Conservation (phyloP, 2,329 filamentous ascomycete genomes). For the Alternaria conjuncta region DNA sequence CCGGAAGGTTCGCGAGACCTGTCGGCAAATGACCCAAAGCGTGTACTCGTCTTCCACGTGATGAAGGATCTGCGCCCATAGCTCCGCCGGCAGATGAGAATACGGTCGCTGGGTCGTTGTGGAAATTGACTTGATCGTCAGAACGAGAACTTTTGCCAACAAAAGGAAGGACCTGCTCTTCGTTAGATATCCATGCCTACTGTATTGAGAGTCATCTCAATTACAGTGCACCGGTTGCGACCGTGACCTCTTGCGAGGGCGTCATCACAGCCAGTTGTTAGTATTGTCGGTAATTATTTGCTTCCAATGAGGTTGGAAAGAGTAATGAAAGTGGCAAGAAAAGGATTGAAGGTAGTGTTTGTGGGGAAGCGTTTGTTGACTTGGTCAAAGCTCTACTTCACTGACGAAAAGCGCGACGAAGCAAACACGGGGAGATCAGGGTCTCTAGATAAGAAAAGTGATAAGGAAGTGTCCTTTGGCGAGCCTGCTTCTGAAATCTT, state of each 20-base stretch:
- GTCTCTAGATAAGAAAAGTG: neutral
- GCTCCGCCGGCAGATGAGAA: constrained; percentile 1
- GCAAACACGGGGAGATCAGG: neutral
- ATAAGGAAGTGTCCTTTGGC: neutral
- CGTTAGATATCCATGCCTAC: neutral
- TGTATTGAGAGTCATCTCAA: neutral
- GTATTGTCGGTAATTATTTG: neutral
- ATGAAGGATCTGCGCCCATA: constrained; percentile 1
- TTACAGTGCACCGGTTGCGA: neutral
- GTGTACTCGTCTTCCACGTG: constrained; percentile 7
- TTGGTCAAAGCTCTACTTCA: neutral
- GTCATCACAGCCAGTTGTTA: neutral
- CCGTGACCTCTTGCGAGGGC: neutral
- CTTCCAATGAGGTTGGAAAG: neutral
- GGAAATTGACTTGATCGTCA: neutral
- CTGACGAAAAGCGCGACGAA: neutral
- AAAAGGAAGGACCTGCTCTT: neutral
- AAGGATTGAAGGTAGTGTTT: neutral
- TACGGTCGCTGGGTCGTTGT: neutral
- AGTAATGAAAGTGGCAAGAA: neutral
- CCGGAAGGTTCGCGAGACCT: neutral
- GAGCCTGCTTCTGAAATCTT: neutral
- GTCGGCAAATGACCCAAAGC: constrained; percentile 9
- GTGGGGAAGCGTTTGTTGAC: neutral
- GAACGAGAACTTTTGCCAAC: neutral